A percentile compares a stretch with the other conserved stretches of the same genome.
Conservation (phyloP, 495 filamentous ascomycete genomes). For the Venustampulla echinocandica region DNA sequence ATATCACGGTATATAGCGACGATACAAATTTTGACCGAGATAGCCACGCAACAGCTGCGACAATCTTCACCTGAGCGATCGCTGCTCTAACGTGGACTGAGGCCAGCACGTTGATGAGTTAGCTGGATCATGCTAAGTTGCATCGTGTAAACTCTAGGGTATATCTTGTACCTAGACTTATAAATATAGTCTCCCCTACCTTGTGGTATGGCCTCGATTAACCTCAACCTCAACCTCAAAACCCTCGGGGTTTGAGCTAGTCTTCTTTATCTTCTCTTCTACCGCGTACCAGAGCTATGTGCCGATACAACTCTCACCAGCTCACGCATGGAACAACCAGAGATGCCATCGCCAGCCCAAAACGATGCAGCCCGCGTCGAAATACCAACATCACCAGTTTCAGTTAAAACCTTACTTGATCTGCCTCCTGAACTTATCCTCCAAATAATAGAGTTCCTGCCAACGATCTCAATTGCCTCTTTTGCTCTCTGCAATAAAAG, state of each 20-base stretch:
- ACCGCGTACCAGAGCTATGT: constrained; percentile 3
- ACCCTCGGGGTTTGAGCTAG: constrained; percentile 7
- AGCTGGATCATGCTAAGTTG: no score
- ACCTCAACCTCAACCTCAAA: constrained; percentile 7
- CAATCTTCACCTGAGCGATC: no score
- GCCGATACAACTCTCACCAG: constrained; percentile 8
- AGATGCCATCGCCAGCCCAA: constrained; percentile 10
- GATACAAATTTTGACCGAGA: no score
- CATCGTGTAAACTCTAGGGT: no score
- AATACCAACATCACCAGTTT: constrained; percentile 9
- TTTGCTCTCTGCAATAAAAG: constrained; percentile 13
- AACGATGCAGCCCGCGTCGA: constrained; percentile 8
- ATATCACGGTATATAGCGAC: no score
- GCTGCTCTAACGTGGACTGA: no score
- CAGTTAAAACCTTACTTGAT: constrained; percentile 12
- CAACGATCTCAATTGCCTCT: constrained; percentile 10
- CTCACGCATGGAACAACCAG: constrained; percentile 7
- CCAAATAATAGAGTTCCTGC: constrained; percentile 5
- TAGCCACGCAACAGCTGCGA: no score
- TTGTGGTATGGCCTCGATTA: constrained; percentile 8
- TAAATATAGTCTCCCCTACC: constrained; percentile 4
- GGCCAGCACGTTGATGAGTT: no score
- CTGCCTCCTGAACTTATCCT: constrained; percentile 11
- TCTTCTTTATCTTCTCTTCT: constrained; percentile 5
- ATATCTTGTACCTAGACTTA: not conserved